These are phyloP conservation scores for Allium cepa DNA, from an alignment of 106 monocot species.

Conservation along the genomic window DNA sequence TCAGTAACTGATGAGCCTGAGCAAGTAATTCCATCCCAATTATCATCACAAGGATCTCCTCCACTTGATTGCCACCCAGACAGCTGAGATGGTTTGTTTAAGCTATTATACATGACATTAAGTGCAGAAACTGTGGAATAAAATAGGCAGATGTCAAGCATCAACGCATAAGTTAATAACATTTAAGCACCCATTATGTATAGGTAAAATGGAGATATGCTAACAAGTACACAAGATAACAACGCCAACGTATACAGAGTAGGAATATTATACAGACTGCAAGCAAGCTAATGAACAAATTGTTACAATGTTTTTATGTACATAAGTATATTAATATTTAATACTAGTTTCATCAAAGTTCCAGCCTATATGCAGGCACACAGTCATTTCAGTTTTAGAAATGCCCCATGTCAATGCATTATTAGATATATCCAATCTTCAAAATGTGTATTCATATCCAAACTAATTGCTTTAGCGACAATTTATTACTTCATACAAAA, in stretches of 20 bases:
- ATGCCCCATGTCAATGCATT: too few relatives aligned
- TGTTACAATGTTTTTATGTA: too few relatives aligned
- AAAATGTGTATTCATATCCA: too few relatives aligned
- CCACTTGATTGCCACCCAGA: conserved; percentile 64
- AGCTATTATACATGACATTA: conserved; percentile 69
- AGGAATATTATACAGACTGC: not conserved
- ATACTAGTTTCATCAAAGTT: too few relatives aligned
- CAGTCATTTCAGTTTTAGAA: too few relatives aligned
- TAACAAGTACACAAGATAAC: not conserved
- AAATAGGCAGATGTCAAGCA: not conserved
- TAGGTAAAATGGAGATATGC: too few relatives aligned
- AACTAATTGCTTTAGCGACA: too few relatives aligned
- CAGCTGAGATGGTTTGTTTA: conserved; percentile 60
- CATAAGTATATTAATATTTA: too few relatives aligned
- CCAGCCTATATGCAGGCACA: too few relatives aligned
- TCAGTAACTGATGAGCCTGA: conserved; percentile 67
- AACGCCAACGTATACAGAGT: not conserved
- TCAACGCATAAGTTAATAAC: not conserved
- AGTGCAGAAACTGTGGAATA: conserved; percentile 70
- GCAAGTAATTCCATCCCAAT: conserved; percentile 77
- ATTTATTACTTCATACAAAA: too few relatives aligned
- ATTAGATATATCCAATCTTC: too few relatives aligned
- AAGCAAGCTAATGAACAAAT: not conserved
- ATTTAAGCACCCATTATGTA: too few relatives aligned
- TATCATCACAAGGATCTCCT: conserved; percentile 72